Evolutionary conservation across 2,329 filamentous ascomycete species (phyloP), one percentile per base, ranked within the genome.

Genomic region (Xylaria sp.): DNA sequence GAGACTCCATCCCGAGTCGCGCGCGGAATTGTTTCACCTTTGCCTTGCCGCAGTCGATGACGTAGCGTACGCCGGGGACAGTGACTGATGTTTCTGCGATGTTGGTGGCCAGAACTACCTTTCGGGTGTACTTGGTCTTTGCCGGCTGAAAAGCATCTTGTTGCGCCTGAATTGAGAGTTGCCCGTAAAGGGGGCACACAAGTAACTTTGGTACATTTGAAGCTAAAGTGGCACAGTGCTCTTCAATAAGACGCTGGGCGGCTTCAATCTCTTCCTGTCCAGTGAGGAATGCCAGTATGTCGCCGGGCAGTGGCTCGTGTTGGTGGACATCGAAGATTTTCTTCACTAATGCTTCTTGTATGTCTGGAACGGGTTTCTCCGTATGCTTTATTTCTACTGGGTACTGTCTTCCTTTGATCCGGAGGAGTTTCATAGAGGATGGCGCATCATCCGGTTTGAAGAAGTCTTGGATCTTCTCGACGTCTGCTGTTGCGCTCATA

Each of bases 21-120:
- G 92, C 88, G 16, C 94, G 91, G 78, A 94, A 99, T 72, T 97
- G 92, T 81, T 98, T 98, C 72, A 97, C 88, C 78, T 99, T 99
- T 9, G 92, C 93, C 76, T 98, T 98, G 54, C 96, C 96, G 64
- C 92, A 92, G 77, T 99, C 96, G 23, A 99, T 87, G 10, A 99
- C 95, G 74, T 92, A 96, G 4, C 93, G 89, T 6, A 99, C 94
- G 1, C 96, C 96, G 0, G 95, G 92, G 0, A 99, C 94, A 0
- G 96, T 99, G 68, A 99, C 92, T 0, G 96, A 98, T 0, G 96
- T 98, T 79, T 99, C 96, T n/a, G 96, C 96, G 75, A 99, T 98
- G 76, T 99, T 99, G 16, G 96, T 99, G 0, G 94, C 91, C 0
- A 99, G 84, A 0, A 99, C 94, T 13, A 98, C 87, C 77, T 98